Evolutionary conservation across 306 rosid species (phyloP), one percentile per base, ranked within the genome.

Genomic region (Malus asiatica): DNA sequence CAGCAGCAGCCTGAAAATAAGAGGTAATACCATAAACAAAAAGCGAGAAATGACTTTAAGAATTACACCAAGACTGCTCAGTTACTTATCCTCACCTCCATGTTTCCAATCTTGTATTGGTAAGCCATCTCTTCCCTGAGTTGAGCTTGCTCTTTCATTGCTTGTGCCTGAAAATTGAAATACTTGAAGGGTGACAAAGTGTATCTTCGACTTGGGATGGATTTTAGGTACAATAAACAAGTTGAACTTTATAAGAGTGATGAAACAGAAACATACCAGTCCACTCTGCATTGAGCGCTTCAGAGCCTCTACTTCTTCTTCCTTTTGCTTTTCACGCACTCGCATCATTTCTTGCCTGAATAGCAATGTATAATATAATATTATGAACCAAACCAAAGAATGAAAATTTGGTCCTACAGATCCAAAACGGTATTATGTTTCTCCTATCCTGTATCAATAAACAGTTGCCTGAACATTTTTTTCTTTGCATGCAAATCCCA

Each of bases 61-160:
- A 66, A 22, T 63, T 27, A 40, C 1, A 38, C 20, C 73, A 32
- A 48, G 53, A 61, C 53, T 10, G 2, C 48, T 81, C 45, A 72
- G 78, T 68, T 63, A 27, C 74, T 23, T 44, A 72, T 66, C 60
- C 78, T 71, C 42, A 87, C 99, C 99, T 95, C 98, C 32, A 86
- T 88, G 71, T 95, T 95, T 78, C 97, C 97, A 45, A 95, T 77
- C 85, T 95, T 95, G 89, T 89, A 95, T 77, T 95, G 97, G 84
- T 92, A 92, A 68, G 97, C 99, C 99, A 95, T 95, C 87, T 95
- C 99, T 88, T 95, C 99, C 85, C 92, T 84, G 29, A 95, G 96
- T 83, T 87, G 97, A 82, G 99, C 97, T 88, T 95, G 98, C 85
- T 92, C 99, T 86, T 95, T 95, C 99, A 95, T 95, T 74, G 99